A percentile compares a stretch with the other conserved stretches of the same genome.
These are phyloP conservation scores for Coniferiporia sulphurascens DNA, from an alignment of 1,284 basidiomycete genomes.

Conservation along the genomic window DNA sequence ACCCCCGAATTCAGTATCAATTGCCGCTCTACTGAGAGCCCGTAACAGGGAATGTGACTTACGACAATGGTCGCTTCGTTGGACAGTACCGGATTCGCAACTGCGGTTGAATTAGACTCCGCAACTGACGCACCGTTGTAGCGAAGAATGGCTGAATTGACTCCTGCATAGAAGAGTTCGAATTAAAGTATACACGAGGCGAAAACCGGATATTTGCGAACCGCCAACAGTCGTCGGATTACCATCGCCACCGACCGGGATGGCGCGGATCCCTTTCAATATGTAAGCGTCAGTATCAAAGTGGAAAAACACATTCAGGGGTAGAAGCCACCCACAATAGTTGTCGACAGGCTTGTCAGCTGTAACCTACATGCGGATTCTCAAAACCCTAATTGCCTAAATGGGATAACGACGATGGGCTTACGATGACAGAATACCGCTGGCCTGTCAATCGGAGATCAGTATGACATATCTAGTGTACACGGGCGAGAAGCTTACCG, in stretches of 20 bases:
- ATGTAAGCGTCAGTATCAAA: background rate
- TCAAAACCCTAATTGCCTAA: background rate
- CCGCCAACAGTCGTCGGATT: conserved; percentile 24
- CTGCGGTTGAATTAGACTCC: conserved; percentile 30
- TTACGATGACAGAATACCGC: conserved; percentile 34
- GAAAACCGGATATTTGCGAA: background rate
- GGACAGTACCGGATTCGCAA: conserved; percentile 22
- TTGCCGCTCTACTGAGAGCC: background rate
- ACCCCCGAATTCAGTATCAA: background rate
- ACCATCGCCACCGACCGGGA: conserved; percentile 2
- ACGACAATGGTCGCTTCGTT: conserved; percentile 30
- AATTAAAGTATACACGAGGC: conserved; percentile 32
- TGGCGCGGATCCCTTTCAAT: conserved; percentile 23
- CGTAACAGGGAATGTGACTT: conserved; percentile 22
- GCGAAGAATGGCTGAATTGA: conserved; percentile 40
- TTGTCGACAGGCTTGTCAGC: conserved; percentile 33
- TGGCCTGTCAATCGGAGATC: conserved; percentile 29
- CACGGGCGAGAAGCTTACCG: conserved; percentile 16
- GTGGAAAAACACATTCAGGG: background rate
- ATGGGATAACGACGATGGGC: conserved; percentile 16
- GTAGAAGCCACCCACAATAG: conserved; percentile 32
- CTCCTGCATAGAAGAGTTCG: background rate
- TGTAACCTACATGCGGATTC: conserved; percentile 21
- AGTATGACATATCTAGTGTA: background rate
- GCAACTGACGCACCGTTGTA: conserved; percentile 32